Percentiles rank a stretch among this genome's conserved stretches.
phyloP scores from a whole-genome alignment of 2,329 filamentous ascomycete genomes.

The Cercospora zeae-maydis region DNA sequence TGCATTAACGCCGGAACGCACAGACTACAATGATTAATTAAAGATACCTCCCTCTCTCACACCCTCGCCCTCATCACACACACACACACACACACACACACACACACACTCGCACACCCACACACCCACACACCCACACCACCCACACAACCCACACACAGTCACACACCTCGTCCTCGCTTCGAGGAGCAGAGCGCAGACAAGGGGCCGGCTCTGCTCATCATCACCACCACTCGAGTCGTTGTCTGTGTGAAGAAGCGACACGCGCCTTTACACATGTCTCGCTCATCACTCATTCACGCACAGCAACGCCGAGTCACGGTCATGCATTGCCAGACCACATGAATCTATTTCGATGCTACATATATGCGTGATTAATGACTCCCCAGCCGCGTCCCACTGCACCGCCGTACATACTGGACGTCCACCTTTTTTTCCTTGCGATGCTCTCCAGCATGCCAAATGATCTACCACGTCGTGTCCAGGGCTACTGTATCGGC shows the following conservation, averaged over 20 bases:
- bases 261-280: not conserved
- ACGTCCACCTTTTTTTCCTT: not conserved
- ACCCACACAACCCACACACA: too few species aligned
- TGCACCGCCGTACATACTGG: not conserved
- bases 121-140: too few species aligned
- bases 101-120: too few species aligned
- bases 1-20: too few species aligned
- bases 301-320: slow-evolving; percentile 2
- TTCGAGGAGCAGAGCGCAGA: not conserved
- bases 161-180: not conserved
- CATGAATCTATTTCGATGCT: slow-evolving; percentile 1
- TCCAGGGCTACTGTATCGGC: not conserved
- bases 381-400: not conserved
- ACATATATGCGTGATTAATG: not conserved
- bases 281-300: not conserved
- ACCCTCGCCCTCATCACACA: too few species aligned
- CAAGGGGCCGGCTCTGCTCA: not conserved
- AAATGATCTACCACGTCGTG: not conserved
- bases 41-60: not conserved
- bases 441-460: not conserved
- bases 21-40: too few species aligned
- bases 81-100: too few species aligned
- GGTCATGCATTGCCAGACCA: slow-evolving; percentile 3
- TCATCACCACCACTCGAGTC: not conserved
- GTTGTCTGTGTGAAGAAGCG: not conserved